A percentile compares a stretch with the other conserved stretches of the same genome.
phyloP scores from a whole-genome alignment of 2,329 filamentous ascomycete species.

The Botryotinia globosa region DNA sequence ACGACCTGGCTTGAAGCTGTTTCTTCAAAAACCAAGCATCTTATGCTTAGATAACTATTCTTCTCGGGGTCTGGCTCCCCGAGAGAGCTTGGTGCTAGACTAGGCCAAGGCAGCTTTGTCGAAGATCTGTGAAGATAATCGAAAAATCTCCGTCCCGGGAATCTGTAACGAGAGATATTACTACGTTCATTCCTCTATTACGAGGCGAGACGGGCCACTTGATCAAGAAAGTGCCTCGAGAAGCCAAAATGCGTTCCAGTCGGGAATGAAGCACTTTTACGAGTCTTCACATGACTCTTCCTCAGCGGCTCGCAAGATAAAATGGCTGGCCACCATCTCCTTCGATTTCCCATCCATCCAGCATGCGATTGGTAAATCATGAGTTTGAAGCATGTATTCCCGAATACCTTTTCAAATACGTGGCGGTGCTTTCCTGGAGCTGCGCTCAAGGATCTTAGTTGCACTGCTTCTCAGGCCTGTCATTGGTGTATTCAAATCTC shows the following conservation, averaged over 20 bases:
- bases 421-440: neutral
- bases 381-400: neutral
- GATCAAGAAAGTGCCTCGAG: neutral
- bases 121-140: conserved; percentile 1
- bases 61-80: neutral
- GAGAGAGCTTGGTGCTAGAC: accelerated
- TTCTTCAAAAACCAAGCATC: neutral
- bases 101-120: neutral
- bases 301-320: neutral
- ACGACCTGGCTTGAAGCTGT: neutral
- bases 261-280: neutral
- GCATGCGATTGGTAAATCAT: neutral
- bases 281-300: neutral
- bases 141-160: neutral
- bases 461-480: neutral
- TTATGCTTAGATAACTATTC: neutral
- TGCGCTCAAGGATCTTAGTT: neutral
- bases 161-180: neutral
- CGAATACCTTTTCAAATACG: neutral
- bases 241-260: too few species aligned
- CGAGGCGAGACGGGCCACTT: neutral
- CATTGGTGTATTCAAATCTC: neutral
- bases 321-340: neutral
- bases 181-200: neutral
- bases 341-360: neutral